Percentiles rank a stretch among this genome's conserved stretches.
These are phyloP conservation scores for Mortierella sp. DNA, from an alignment of 371 early-diverging fungal genomes.

Conservation along the genomic window DNA sequence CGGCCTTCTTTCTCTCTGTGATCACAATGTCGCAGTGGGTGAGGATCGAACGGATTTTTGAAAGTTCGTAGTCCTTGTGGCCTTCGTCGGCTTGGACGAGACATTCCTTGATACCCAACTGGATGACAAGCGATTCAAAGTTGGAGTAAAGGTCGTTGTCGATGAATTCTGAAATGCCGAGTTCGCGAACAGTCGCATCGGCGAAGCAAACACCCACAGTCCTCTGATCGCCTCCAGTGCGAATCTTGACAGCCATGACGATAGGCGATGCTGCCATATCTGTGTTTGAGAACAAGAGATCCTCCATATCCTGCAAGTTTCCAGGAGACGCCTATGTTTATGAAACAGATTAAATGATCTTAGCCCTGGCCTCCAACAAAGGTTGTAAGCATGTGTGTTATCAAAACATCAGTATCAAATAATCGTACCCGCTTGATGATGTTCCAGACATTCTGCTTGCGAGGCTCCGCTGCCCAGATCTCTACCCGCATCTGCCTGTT, in stretches of 20 bases:
- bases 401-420: not conserved
- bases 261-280: constrained; percentile 85
- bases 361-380: not conserved
- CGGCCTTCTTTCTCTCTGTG: constrained; percentile 73
- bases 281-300: constrained; percentile 81
- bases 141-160: constrained; percentile 95
- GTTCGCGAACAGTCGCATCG: constrained; percentile 83
- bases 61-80: constrained; percentile 74
- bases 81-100: constrained; percentile 73
- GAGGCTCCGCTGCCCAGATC: constrained; percentile 81
- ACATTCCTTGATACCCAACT: constrained; percentile 94
- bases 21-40: constrained; percentile 82
- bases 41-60: constrained; percentile 77
- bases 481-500: constrained; percentile 84
- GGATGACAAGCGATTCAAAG: constrained; percentile 92
- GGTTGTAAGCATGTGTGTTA: no score
- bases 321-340: constrained; percentile 89
- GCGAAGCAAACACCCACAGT: constrained; percentile 90
- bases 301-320: constrained; percentile 91
- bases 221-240: constrained; percentile 67
- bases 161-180: constrained; percentile 90
- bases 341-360: not conserved
- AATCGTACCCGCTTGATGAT: constrained; percentile 60
- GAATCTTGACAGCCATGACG: constrained; percentile 82
- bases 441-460: constrained; percentile 58